Percentiles rank a stretch among this genome's conserved stretches.
Evolutionary conservation across 257 asterid species (phyloP).

Genomic region (Mitragyna speciosa): DNA sequence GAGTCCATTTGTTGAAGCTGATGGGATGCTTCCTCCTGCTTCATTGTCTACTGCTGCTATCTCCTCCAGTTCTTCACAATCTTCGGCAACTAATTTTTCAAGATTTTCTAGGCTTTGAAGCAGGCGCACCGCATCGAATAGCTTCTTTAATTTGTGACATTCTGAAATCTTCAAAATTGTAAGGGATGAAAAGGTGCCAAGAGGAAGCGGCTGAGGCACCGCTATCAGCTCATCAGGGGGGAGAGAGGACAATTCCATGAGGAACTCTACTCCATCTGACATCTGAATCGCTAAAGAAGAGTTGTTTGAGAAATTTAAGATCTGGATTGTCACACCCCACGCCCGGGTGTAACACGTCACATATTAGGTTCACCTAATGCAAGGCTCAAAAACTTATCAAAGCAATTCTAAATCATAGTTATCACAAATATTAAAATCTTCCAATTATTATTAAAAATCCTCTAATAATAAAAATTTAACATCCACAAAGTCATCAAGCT

Average conservation of each 20-base stretch:
- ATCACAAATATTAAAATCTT: too few species aligned
- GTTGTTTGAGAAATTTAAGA: background rate
- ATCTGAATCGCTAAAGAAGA: background rate
- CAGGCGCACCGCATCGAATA: background rate
- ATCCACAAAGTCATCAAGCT: too few species aligned
- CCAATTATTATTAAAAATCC: too few species aligned
- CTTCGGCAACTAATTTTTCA: background rate
- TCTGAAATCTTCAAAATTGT: background rate
- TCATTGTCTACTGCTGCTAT: background rate
- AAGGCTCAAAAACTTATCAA: too few species aligned
- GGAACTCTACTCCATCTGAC: background rate
- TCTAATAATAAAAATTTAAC: too few species aligned
- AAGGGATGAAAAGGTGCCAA: constrained; percentile 21
- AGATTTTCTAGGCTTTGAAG: background rate
- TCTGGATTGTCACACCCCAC: too few species aligned
- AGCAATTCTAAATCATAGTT: too few species aligned
- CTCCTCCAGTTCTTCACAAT: background rate
- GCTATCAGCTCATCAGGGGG: background rate
- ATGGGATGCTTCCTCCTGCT: background rate
- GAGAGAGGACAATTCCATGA: background rate
- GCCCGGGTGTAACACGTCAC: too few species aligned
- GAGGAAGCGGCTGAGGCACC: too few species aligned
- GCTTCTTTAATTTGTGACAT: background rate
- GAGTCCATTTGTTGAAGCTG: background rate
- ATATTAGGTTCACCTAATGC: too few species aligned